Evolutionary conservation across 768 basidiomycete genomes (phyloP).

Genomic region (Leccinellum rugosiceps): DNA sequence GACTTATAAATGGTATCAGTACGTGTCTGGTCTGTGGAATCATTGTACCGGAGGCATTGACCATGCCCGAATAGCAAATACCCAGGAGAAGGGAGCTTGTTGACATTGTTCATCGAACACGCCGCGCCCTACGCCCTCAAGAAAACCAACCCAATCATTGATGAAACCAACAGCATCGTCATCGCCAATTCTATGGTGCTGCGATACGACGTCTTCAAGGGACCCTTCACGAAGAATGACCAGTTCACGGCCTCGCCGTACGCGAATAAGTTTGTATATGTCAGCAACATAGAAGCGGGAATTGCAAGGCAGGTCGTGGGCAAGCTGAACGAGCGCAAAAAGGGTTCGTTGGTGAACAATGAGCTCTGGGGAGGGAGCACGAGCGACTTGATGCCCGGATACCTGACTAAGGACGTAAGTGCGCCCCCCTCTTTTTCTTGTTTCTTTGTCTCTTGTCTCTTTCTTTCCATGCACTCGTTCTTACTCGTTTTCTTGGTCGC

Average conservation of each 20-base stretch:
- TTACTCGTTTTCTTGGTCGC: background rate
- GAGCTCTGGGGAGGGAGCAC: background rate
- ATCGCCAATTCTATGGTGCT: constrained; percentile 61
- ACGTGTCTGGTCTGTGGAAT: constrained; percentile 13
- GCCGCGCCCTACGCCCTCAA: constrained; percentile 55
- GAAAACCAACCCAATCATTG: constrained; percentile 68
- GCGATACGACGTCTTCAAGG: constrained; percentile 65
- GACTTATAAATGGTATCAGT: constrained; percentile 68
- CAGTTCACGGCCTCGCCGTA: constrained; percentile 76
- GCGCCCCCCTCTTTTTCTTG: no score
- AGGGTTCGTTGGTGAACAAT: no score
- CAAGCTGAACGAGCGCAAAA: constrained; percentile 41
- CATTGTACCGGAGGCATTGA: background rate
- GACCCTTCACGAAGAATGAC: constrained; percentile 77
- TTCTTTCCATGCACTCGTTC: background rate
- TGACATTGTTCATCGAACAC: constrained; percentile 55
- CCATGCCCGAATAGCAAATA: constrained; percentile 41
- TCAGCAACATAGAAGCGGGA: constrained; percentile 49
- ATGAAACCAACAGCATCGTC: constrained; percentile 60
- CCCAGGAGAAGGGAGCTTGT: constrained; percentile 55
- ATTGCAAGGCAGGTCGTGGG: constrained; percentile 54
- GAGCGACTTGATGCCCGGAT: constrained; percentile 33
- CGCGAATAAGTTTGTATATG: constrained; percentile 57
- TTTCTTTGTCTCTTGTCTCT: background rate
- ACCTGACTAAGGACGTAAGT: background rate